Base-by-base conservation (phyloP, 306 rosid species). In the Malus orientalis region DNA sequence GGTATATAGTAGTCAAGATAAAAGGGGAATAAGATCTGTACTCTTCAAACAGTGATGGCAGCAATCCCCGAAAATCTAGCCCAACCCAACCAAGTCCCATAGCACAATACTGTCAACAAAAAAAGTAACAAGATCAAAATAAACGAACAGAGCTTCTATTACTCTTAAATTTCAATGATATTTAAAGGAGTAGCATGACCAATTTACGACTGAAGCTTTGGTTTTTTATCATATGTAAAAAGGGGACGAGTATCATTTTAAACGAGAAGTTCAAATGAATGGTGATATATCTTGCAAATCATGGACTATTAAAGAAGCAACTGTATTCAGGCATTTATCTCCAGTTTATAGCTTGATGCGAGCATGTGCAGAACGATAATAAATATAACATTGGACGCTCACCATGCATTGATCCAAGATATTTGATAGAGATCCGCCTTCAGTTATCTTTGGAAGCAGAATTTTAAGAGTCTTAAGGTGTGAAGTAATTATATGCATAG, bases 41-140 rank as follows among this genome's bases (percentile, higher is more conserved):
- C 99, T 91, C 97, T 87, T 92, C 99, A 84, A 96, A 96, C 62
- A 96, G 98, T 67, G 99, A 79, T 67, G 99, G 98, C 73, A 96
- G 97, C 86, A 96, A 79, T 69, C 98, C 92, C 73, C 99, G 97
- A 78, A 90, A 96, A 85, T 96, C 99, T 66, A 96, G 86, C 76
- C 99, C 99, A 79, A 96, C 99, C 99, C 99, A 92, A 81, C 99
- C 99, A 86, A 96, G 98, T 75, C 99, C 99, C 97, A 92, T 89
- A 40, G 99, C 97, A 88, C 99, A 96, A 77, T 92, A 96, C 99
- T 96, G 97, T 73, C 32, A 59, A 76, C 42, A 80, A 74, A 87
- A 55, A 78, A 58, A 27, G 47, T 79, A 64, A 69, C 30, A 76
- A 72, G 29, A 76, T 81, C 23, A 83, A 78, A 74, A 78, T 45